phyloP scores from a whole-genome alignment of 2,329 filamentous ascomycete genomes.

The Diaporthe vaccinii region DNA sequence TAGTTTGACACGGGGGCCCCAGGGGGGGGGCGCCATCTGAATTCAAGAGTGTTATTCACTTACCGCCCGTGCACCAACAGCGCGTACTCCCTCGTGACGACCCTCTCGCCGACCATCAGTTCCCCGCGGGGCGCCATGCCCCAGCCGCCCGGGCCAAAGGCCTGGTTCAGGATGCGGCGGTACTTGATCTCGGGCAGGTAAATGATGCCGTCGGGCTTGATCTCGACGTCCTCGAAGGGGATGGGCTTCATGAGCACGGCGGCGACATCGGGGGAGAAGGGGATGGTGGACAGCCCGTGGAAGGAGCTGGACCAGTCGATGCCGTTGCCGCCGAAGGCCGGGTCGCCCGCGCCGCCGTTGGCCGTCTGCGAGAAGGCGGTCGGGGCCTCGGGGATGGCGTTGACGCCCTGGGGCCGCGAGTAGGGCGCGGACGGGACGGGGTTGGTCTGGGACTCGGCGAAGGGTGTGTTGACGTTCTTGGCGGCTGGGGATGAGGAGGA shows the following conservation, averaged over 20 bases:
- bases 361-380: constrained; percentile 32
- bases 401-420: constrained; percentile 17
- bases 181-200: constrained; percentile 99
- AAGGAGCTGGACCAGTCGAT: constrained; percentile 88
- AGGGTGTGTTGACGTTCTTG: constrained; percentile 35
- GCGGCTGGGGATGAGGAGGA: constrained; percentile 7
- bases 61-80: constrained; percentile 91
- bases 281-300: constrained; percentile 78
- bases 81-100: constrained; percentile 91
- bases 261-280: constrained; percentile 79
- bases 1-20: not conserved
- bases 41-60: not conserved
- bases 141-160: constrained; percentile 97
- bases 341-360: not conserved
- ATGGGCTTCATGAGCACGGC: constrained; percentile 78
- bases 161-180: constrained; percentile 86
- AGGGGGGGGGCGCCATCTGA: not conserved
- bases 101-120: constrained; percentile 84
- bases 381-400: constrained; percentile 37
- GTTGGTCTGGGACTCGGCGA: constrained; percentile 37
- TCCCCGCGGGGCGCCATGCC: constrained; percentile 90
- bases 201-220: constrained; percentile 97
- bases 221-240: constrained; percentile 84
- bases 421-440: constrained; percentile 35
- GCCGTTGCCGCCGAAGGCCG: constrained; percentile 41